Evolutionary conservation across 129 eudicot species (phyloP).

Genomic region (Heracleum sosnowskyi): DNA sequence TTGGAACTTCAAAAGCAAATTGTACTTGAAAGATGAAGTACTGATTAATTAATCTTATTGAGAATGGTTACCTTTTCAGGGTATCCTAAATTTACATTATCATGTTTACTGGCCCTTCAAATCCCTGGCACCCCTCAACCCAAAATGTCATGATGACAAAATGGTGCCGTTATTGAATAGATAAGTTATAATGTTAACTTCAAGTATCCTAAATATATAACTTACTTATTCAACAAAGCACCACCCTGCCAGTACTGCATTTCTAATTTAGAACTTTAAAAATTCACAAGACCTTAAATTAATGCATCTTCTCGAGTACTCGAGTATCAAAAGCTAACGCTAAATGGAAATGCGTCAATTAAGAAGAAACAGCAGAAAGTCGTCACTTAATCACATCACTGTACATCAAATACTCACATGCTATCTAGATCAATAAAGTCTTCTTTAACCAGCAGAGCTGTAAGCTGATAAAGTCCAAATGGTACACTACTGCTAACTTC

Average conservation of each 20-base stretch:
- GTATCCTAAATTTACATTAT: neutral
- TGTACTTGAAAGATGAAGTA: neutral
- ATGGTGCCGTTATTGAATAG: neutral
- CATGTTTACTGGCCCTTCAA: neutral
- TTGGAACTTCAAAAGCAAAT: neutral
- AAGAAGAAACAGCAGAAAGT: neutral
- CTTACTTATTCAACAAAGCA: neutral
- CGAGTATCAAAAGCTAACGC: neutral
- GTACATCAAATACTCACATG: slow-evolving; percentile 56
- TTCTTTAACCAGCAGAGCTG: slow-evolving; percentile 81
- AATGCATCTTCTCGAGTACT: neutral
- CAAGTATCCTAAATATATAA: neutral
- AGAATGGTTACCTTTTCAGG: neutral
- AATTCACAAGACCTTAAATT: neutral
- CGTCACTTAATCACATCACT: neutral
- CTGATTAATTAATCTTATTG: neutral
- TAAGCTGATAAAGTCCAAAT: slow-evolving; percentile 80
- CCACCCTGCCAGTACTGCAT: neutral
- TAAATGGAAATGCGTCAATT: neutral
- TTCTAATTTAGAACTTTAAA: neutral
- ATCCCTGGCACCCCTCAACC: neutral
- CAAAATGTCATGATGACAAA: neutral
- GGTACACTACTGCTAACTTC: slow-evolving; percentile 71
- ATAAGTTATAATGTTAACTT: neutral
- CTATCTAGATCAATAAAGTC: slow-evolving; percentile 80